Base-by-base conservation (phyloP, 805 yeast species). In the Pichia sporocuriosa region DNA sequence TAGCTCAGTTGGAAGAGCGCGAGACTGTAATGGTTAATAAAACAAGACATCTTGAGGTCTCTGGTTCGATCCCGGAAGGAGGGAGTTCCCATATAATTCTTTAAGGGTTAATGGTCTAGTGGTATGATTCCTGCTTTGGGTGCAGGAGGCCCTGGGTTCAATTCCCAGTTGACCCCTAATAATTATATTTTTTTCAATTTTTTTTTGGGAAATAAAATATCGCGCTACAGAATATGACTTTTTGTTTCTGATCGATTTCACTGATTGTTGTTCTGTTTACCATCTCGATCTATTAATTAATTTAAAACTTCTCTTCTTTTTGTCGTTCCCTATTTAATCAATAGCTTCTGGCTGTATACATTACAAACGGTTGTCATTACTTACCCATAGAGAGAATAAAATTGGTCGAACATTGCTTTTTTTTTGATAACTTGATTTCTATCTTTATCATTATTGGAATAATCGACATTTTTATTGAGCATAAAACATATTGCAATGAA, bases 71-170 rank as follows among this genome's bases (percentile, higher is more conserved):
- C 48, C 48, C 51, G 48, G 48, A 37, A 32, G 47, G 46, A 44
- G 48, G 48, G 48, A 47, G 17, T 17, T 32, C 15, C 16, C 13
- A n/a, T 11, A 21, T 15, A 6, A 9, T 26, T 23, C 11, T 11
- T 16, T 33, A 4, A 13, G 56, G 57, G 57, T 50, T 32, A 52
- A 51, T 69, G 74, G 74, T 69, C 74, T 69, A 69, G 73, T 68
- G 73, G 74, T 69, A 69, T 69, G 73, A 69, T 69, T 69, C 73
- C 65, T 69, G 74, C 72, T 69, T 68, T 67, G 74, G 74, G 74
- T 57, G 70, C 68, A 68, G 64, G 72, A 68, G 72, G 73, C 70
- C 72, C 73, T 67, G 73, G 73, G 73, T 68, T 68, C 72, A 66
- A 68, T 68, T 68, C 73, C 73, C 73, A 67, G 62, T 52, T 50